Conservation (phyloP, 305 asterid genomes). For the Fraxinus sp. region DNA sequence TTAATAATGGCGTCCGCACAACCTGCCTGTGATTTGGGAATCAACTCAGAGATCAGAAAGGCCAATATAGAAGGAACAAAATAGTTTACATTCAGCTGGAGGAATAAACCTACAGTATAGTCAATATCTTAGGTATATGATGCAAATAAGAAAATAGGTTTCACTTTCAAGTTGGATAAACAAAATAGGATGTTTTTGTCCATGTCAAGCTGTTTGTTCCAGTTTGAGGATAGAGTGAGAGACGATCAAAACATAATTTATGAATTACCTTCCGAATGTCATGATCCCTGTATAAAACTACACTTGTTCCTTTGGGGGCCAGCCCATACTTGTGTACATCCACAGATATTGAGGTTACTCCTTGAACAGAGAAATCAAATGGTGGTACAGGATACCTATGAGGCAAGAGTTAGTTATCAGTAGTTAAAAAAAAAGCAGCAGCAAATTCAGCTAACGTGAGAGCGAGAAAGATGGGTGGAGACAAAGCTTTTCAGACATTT, state of each 20-base stretch:
- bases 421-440: conserved; percentile 15
- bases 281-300: conserved; percentile 80
- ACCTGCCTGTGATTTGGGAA: not conserved
- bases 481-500: conserved; percentile 5
- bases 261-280: conserved; percentile 78
- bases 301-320: conserved; percentile 99
- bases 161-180: not conserved
- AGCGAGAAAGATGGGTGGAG: conserved; percentile 12
- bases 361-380: conserved; percentile 84
- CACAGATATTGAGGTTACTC: conserved; percentile 91
- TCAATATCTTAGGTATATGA: not conserved
- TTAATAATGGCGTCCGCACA: not conserved
- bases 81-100: not conserved
- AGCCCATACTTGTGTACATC: conserved; percentile 98
- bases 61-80: not conserved
- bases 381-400: conserved; percentile 89
- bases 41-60: not conserved
- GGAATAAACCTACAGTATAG: not conserved
- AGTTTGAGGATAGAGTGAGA: conserved; percentile 1
- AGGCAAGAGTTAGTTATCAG: conserved; percentile 20
- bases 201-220: not conserved
- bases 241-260: not conserved
- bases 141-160: not conserved
- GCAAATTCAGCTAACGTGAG: not conserved
- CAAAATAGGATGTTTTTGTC: not conserved